Base-by-base conservation (phyloP, 805 yeast genomes). In the Saccharomyces kudriavzevii region DNA sequence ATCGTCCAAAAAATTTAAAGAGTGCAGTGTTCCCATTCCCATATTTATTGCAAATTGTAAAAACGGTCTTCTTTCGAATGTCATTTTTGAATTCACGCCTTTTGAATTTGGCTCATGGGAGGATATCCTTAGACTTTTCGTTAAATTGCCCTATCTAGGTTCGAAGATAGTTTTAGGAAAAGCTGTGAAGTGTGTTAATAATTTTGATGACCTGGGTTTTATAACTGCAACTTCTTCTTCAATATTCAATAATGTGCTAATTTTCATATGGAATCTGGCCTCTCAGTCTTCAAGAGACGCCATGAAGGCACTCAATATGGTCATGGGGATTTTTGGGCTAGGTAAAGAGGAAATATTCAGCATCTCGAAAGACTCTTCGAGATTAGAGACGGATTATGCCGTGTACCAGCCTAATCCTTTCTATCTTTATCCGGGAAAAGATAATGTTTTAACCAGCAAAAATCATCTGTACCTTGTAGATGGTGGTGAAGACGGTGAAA, bases 401-500 rank as follows among this genome's bases (percentile, higher is more conserved):
- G 60, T 82, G 2, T 76, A 72, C 54, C 75, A 82, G 1, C 88
- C 87, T 1, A 84, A 83, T 55, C 88, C 89, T 2, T 84, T 84
- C 61, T 76, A 70, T 56, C 58, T 59, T 20, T 66, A 60, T 51
- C 69, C 64, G 9, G 62, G 60, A 43, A 49, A 51, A 3, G 55
- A 43, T 11, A 58, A 59, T 40, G 60, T 62, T n/a, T 62, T 63
- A 35, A 65, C 69, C 24, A 52, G 60, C 2, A 63, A 70, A 1
- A 68, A 68, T 52, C 66, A 65, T 43, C 54, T 74, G n/a, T 72
- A 70, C 54, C 58, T 87, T 55, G 89, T 81, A 29, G 95, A 87
- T 64, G 95, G 95, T 46, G 95, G 94, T 30, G 89, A 84, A 66
- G 92, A 87, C 65, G 74, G 76, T 8, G 89, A 85, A 67, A 85